phyloP scores from a whole-genome alignment of 2,329 filamentous ascomycete genomes.

The Trichoderma sp. region DNA sequence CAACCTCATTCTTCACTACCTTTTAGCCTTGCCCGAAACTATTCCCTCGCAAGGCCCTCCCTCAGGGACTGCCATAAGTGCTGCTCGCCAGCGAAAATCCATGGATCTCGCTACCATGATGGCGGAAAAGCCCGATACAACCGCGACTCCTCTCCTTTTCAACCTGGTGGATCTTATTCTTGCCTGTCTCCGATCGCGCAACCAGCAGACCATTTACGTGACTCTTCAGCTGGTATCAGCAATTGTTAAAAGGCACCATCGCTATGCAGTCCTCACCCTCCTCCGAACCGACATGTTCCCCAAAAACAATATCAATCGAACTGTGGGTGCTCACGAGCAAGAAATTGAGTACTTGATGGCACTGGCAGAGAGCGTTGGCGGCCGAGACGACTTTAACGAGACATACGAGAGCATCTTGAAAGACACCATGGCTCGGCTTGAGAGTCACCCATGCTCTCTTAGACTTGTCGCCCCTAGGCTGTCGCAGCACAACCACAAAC shows the following conservation, averaged over 20 bases:
- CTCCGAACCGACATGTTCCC: conserved; percentile 63
- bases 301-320: conserved; percentile 56
- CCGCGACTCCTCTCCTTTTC: conserved; percentile 80
- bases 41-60: conserved; percentile 36
- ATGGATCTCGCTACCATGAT: conserved; percentile 81
- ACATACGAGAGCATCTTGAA: conserved; percentile 69
- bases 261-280: conserved; percentile 76
- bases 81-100: conserved; percentile 79
- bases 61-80: conserved; percentile 56
- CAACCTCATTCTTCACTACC: conserved; percentile 87
- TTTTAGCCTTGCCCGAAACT: conserved; percentile 73
- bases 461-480: conserved; percentile 63
- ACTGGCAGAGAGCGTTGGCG: conserved; percentile 66
- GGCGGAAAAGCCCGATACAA: conserved; percentile 68
- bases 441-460: conserved; percentile 71
- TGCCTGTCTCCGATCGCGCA: conserved; percentile 78
- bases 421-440: conserved; percentile 66
- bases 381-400: conserved; percentile 67
- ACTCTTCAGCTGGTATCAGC: conserved; percentile 84
- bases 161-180: conserved; percentile 89
- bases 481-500: conserved; percentile 53
- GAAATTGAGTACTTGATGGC: conserved; percentile 71
- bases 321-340: conserved; percentile 69
- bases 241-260: conserved; percentile 82
- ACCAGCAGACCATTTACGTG: conserved; percentile 84